Evolutionary conservation across 129 eudicot genomes (phyloP), one percentile per base, ranked within the genome.

Genomic region (Flaveria brownii): DNA sequence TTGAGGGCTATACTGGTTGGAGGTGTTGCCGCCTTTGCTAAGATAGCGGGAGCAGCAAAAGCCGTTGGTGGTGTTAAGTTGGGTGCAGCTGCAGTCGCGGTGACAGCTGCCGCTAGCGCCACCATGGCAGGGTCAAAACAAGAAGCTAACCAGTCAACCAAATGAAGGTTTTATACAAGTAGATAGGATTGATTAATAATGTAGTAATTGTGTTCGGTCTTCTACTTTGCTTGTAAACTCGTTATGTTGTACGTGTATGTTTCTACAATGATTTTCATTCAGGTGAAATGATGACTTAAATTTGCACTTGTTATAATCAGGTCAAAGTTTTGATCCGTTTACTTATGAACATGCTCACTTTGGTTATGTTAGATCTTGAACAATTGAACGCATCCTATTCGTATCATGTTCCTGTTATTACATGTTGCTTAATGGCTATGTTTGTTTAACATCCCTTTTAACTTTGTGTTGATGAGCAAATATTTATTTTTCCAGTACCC

Each of bases 1-100:
- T 72, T 93, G 39, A 93, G 98, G 85, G 97, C 97, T 68, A 83
- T 90, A 46, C 85, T 93, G 14, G 98, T 93, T 20, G 97, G 96
- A 78, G 97, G 97, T 67, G 66, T 90, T 55, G 98, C 98, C 41
- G 97, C 90, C 5, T 88, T 87, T 73, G 92, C 93, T 0, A 93
- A 93, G 82, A 74, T 89, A 28, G 96, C 88, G 46, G 96, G 91
- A 17, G 97, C 83, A 0, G 85, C 86, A 26, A 92, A 92, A 87
- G 97, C 93, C 77, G 97, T 88, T 0, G 97, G 97, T 4, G 96
- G 89, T 26, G 96, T 63, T 16, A 89, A 92, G 85, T 10, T 92
- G 10, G 97, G 97, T 76, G 96, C 93, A 23, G 96, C 91, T 25
- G 96, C 96, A 1, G 96, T 82, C 0, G 96, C 97, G 8, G 77